Evolutionary conservation across 2,329 filamentous ascomycete species (phyloP).

Genomic region (Cladophialophora carrionii): DNA sequence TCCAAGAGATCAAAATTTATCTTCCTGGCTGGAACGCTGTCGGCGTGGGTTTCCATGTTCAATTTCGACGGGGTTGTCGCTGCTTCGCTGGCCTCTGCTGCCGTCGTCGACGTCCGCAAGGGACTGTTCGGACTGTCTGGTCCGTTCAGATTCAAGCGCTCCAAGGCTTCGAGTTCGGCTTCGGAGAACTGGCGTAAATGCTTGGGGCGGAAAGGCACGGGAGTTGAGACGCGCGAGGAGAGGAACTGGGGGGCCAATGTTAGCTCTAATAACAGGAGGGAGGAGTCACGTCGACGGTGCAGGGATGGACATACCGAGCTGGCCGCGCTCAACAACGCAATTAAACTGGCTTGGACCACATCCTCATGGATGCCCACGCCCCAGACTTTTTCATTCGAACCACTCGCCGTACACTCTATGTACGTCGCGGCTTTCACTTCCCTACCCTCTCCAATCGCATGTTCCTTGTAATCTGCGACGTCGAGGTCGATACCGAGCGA

Average conservation of each 20-base stretch:
- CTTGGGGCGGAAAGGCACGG: conserved; percentile 64
- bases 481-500: conserved; percentile 82
- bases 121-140: conserved; percentile 31
- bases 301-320: conserved; percentile 72
- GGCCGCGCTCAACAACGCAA: conserved; percentile 81
- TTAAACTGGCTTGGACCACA: conserved; percentile 85
- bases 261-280: neutral
- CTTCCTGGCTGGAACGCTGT: conserved; percentile 33
- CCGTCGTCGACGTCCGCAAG: conserved; percentile 33
- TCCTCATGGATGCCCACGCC: conserved; percentile 91
- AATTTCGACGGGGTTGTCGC: conserved; percentile 36
- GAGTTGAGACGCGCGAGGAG: conserved; percentile 69
- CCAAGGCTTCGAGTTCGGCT: conserved; percentile 51
- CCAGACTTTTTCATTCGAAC: conserved; percentile 73
- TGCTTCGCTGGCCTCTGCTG: conserved; percentile 18
- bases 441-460: conserved; percentile 79
- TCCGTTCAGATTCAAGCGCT: conserved; percentile 43
- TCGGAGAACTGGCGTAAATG: conserved; percentile 56
- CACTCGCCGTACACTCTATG: conserved; percentile 80
- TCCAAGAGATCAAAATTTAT: conserved; percentile 47
- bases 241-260: conserved; percentile 63
- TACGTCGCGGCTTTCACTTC: conserved; percentile 93
- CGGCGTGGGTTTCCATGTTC: conserved; percentile 37
- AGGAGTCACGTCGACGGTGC: too few relatives aligned
- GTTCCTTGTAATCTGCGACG: conserved; percentile 94